Evolutionary conservation across 805 yeast species (phyloP), one percentile per base, ranked within the genome.

Genomic region (Nakazawaea siamensis): DNA sequence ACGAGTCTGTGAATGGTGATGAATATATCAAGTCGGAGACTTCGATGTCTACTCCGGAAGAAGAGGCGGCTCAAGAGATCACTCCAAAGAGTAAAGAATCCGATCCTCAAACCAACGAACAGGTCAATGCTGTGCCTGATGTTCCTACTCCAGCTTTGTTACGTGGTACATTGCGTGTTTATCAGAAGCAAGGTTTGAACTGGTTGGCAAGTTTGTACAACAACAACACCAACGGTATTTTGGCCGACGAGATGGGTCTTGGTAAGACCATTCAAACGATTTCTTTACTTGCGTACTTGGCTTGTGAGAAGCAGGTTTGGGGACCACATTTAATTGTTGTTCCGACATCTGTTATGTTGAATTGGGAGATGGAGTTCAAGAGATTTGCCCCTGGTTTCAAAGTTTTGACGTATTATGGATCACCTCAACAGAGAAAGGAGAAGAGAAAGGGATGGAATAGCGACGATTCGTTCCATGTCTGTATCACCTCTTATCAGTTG

Each of bases 291-390:
- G 68, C 94, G 0, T 88, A 88, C 54, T 62, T 92, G 34, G 98
- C 99, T 0, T 86, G 96, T 48, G 95, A 81, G 48, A 88, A 88
- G 50, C 82, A 84, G 40, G 73, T 80, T 13, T 92, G 99, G 99
- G 98, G 98, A 0, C 99, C 98, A 0, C 99, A 92, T 62, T 63
- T 92, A 36, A 88, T 92, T 58, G 79, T 92, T 40, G 99, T 92
- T 4, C 99, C 99, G 4, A 92, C 99, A 0, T 85, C 96, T 12
- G 99, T 92, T 6, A 78, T 92, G 78, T 72, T 92, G 35, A 92
- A 92, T 52, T 92, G 99, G 99, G 99, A 92, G 55, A 90, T 94
- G 97, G 99, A 92, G 52, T 88, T 92, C 60, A 92, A 94, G 51
- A 75, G 95, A 48, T 92, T 92, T 65, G 97, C 97, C 1, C 99